Evolutionary conservation across 108 stramenopile genomes (phyloP).

Genomic region (Conticribra weissflogii): DNA sequence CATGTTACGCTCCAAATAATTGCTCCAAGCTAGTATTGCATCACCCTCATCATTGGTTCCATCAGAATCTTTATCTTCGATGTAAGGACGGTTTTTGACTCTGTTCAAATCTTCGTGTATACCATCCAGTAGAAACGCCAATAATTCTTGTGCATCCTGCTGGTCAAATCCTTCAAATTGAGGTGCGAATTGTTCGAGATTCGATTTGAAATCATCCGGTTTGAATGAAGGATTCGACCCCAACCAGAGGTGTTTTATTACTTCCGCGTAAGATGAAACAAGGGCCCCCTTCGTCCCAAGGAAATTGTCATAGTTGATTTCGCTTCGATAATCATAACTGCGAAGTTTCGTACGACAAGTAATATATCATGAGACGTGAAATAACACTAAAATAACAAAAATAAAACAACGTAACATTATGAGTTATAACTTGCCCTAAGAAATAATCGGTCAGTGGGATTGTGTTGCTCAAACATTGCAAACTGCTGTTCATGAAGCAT

Average conservation of each 20-base stretch:
- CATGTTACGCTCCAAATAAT: conserved; percentile 84
- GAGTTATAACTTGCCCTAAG: conserved; percentile 37
- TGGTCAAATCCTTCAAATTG: conserved; percentile 91
- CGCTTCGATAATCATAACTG: conserved; percentile 66
- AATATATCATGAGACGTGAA: not conserved
- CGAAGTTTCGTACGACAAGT: not conserved
- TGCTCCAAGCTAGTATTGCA: conserved; percentile 86
- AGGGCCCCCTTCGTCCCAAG: conserved; percentile 85
- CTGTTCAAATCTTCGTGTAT: conserved; percentile 96
- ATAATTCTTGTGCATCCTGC: conserved; percentile 94
- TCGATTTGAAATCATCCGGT: conserved; percentile 71
- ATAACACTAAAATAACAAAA: not conserved
- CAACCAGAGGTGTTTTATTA: conserved; percentile 89
- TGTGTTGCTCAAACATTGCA: conserved; percentile 91
- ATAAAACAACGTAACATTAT: conserved; percentile 5
- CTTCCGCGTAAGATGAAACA: conserved; percentile 79
- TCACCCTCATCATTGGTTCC: conserved; percentile 78
- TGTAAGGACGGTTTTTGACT: conserved; percentile 82
- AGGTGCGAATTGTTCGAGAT: conserved; percentile 76
- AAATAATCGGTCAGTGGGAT: conserved; percentile 92
- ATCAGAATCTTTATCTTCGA: conserved; percentile 88
- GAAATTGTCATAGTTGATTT: conserved; percentile 90
- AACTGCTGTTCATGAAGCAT: conserved; percentile 92
- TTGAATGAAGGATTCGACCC: conserved; percentile 40
- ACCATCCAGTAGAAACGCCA: conserved; percentile 87